phyloP scores from a whole-genome alignment of 495 filamentous ascomycete genomes.

The Extremus antarcticus region DNA sequence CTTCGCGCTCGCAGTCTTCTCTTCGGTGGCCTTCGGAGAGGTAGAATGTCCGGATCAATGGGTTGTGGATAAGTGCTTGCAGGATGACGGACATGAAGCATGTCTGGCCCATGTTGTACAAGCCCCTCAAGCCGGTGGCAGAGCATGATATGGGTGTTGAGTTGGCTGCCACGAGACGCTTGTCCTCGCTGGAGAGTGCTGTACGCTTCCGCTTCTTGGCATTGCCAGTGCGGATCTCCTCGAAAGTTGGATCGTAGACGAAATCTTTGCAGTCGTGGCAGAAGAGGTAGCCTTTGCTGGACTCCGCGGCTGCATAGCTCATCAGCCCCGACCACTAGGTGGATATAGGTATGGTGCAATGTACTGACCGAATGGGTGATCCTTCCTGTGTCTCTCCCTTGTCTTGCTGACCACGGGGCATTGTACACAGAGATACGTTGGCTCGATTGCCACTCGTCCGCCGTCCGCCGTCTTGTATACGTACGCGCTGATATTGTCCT shows the following conservation, averaged over 20 bases:
- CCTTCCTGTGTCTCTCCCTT: conserved; percentile 44
- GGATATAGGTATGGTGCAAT: background rate
- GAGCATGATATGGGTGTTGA: conserved; percentile 54
- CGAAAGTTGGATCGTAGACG: conserved; percentile 75
- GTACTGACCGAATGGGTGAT: conserved; percentile 55
- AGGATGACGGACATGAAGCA: conserved; percentile 91
- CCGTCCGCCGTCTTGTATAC: conserved; percentile 12
- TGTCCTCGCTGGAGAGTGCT: conserved; percentile 46
- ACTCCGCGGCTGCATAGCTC: conserved; percentile 60
- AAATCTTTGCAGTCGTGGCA: conserved; percentile 79
- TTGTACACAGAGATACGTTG: conserved; percentile 61
- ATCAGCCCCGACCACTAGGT: conserved; percentile 11
- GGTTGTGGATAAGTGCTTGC: conserved; percentile 80
- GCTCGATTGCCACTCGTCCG: conserved; percentile 33
- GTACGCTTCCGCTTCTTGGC: conserved; percentile 48
- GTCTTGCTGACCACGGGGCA: conserved; percentile 46
- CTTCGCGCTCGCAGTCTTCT: conserved; percentile 50
- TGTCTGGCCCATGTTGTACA: conserved; percentile 87
- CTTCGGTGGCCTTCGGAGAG: conserved; percentile 71
- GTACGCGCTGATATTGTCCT: background rate
- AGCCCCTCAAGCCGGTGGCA: conserved; percentile 66
- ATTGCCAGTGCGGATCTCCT: conserved; percentile 39
- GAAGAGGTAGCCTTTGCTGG: conserved; percentile 60
- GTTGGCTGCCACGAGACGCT: conserved; percentile 47
- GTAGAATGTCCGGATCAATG: conserved; percentile 74